These are phyloP conservation scores for Moesziomyces sp. DNA, from an alignment of 1,284 basidiomycete genomes.

Conservation along the genomic window DNA sequence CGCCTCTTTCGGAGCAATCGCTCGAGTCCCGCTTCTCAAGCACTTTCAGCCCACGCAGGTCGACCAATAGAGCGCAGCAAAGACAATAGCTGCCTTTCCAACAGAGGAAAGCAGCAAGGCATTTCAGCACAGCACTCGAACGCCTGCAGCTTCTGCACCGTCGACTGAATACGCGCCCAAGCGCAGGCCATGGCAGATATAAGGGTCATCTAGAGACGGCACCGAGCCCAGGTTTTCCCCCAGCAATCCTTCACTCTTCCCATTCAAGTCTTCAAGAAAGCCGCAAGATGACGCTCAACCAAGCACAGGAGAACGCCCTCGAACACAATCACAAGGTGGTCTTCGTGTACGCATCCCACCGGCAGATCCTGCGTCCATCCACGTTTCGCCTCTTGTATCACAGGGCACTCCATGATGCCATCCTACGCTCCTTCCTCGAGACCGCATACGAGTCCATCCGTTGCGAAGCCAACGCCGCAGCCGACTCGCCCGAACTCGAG, in stretches of 20 bases:
- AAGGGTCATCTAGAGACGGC: background rate
- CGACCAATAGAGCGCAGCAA: too few relatives aligned
- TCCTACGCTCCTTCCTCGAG: conserved; percentile 30
- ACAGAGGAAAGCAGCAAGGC: too few relatives aligned
- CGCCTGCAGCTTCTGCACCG: too few relatives aligned
- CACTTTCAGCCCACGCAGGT: too few relatives aligned
- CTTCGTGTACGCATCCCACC: conserved; percentile 28
- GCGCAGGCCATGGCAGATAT: background rate
- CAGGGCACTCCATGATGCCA: conserved; percentile 23
- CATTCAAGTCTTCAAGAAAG: background rate
- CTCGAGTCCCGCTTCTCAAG: too few relatives aligned
- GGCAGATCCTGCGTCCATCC: conserved; percentile 12
- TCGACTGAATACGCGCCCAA: too few relatives aligned
- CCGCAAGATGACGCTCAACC: background rate
- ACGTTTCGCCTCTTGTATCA: conserved; percentile 25
- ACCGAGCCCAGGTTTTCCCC: background rate
- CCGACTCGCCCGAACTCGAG: background rate
- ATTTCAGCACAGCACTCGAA: too few relatives aligned
- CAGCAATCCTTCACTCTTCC: background rate
- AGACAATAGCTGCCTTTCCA: too few relatives aligned
- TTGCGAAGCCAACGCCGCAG: conserved; percentile 5
- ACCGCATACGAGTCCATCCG: conserved; percentile 26
- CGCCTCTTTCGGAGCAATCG: too few relatives aligned
- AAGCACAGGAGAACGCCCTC: background rate
- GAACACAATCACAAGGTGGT: conserved; percentile 27